Percentiles rank a stretch among this genome's conserved stretches.
phyloP scores from a whole-genome alignment of 768 basidiomycete genomes.

The Mycena venus region DNA sequence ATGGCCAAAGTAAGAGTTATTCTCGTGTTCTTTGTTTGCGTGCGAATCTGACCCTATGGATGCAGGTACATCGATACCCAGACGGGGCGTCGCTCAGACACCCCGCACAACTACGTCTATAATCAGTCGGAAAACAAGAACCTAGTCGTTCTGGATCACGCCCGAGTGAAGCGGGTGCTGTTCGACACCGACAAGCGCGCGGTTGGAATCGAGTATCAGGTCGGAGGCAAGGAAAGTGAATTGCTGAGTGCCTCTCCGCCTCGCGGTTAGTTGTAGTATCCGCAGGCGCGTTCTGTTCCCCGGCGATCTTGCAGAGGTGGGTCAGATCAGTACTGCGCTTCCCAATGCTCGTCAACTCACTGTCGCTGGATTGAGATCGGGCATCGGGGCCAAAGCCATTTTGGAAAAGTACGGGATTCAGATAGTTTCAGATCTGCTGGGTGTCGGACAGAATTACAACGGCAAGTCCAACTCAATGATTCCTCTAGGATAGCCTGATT shows the following conservation, averaged over 20 bases:
- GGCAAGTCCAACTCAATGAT: too few relatives aligned
- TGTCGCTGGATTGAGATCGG: too few relatives aligned
- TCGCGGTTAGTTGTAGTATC: constrained; percentile 63
- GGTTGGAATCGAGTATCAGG: constrained; percentile 64
- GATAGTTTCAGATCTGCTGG: constrained; percentile 56
- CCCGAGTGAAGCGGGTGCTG: constrained; percentile 60
- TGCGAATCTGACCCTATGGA: neutral
- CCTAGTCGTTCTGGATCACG: constrained; percentile 51
- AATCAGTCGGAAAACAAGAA: constrained; percentile 57
- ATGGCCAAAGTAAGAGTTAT: neutral
- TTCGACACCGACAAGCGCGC: constrained; percentile 60
- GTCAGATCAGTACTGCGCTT: neutral
- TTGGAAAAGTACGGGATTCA: neutral
- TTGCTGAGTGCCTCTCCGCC: too few relatives aligned
- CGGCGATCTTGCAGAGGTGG: constrained; percentile 65
- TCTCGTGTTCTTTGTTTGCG: neutral
- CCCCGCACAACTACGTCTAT: constrained; percentile 65
- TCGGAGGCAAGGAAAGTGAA: too few relatives aligned
- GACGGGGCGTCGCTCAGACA: constrained; percentile 69
- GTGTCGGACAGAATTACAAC: constrained; percentile 78
- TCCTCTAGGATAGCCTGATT: too few relatives aligned
- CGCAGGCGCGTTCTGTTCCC: constrained; percentile 67
- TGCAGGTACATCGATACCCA: constrained; percentile 64
- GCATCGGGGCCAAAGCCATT: constrained; percentile 66
- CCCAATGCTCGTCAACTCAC: too few relatives aligned